phyloP scores from a whole-genome alignment of 1,139 yeast genomes.

The Nadsonia commutata region DNA sequence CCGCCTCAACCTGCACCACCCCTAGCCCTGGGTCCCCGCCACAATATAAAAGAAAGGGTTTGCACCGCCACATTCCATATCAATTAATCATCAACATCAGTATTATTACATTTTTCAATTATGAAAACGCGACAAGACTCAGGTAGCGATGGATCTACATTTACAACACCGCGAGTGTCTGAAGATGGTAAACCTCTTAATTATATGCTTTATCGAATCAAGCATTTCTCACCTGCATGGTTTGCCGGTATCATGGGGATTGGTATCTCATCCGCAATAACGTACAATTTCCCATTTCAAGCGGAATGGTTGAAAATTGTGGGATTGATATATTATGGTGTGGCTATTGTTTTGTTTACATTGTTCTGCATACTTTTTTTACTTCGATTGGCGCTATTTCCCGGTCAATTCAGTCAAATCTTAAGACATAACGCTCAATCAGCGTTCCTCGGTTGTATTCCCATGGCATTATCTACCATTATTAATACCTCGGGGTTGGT shows the following conservation, averaged over 20 bases:
- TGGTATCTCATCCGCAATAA: constrained; percentile 50
- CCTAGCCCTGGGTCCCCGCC: neutral
- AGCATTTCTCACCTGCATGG: constrained; percentile 21
- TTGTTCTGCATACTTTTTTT: constrained; percentile 27
- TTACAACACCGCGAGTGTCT: too few species aligned
- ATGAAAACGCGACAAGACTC: too few species aligned
- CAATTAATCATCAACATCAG: neutral
- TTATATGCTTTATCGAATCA: constrained; percentile 1
- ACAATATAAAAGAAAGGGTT: neutral
- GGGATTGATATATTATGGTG: constrained; percentile 42
- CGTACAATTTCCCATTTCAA: constrained; percentile 51
- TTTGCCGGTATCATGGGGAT: constrained; percentile 76
- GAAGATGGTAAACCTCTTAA: too few species aligned
- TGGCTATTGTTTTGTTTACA: constrained; percentile 36
- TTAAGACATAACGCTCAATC: constrained; percentile 35
- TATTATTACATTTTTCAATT: too few species aligned
- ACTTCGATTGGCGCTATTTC: constrained; percentile 27
- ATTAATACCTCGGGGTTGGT: constrained; percentile 37
- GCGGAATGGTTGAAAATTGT: constrained; percentile 45
- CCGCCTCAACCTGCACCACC: too few species aligned
- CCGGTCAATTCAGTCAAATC: constrained; percentile 24
- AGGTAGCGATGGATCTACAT: too few species aligned
- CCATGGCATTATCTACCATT: constrained; percentile 64
- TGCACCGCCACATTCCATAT: neutral
- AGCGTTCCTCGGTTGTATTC: constrained; percentile 58